Base-by-base conservation (phyloP, 805 yeast species). In the Phaffomyces thermotolerans region DNA sequence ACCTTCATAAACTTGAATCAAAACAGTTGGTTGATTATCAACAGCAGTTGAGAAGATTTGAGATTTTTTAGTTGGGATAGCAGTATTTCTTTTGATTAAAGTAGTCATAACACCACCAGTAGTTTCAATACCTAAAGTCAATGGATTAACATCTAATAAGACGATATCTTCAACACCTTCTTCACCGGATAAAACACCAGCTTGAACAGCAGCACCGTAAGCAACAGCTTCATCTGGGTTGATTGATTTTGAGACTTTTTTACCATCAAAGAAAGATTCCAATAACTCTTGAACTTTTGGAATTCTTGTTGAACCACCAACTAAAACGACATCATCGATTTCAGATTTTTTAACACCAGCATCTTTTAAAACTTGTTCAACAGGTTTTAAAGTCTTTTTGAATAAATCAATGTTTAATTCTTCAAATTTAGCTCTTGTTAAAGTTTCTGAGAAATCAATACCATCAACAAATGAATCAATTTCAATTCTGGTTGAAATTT, bases 221-320 rank as follows among this genome's bases (percentile, higher is more conserved):
- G 98, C 99, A 62, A 91, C 98, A 66, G 99, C 99, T 76, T 91
- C 99, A 73, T 91, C 99, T 52, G 99, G 98, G 76, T 91, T 91
- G 63, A 91, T 91, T 60, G 96, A 91, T 79, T 90, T 91, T 56
- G 95, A 87, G 53, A 95, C 91, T 71, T 89, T 89, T 78, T 93
- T 91, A 60, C 96, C 96, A 62, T 84, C 81, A 65, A 91, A 91
- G 78, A 70, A 89, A 52, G 83, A 77, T 71, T 91, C 95, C 56
- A 91, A 78, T 60, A 91, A 76, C 71, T 86, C 84, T 75, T 90
- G 98, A 57, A 91, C 91, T 78, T 89, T 93, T 72, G 98, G 99
- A 73, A 91, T 93, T 78, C 98, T 87, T 44, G 99, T 93, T 34
- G 99, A 91, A 71, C 99, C 99, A 76, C 99, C 99, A 63, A 91